A percentile compares a stretch with the other conserved stretches of the same genome.
Conservation (phyloP, 768 basidiomycete genomes). For the Pholiota molesta region DNA sequence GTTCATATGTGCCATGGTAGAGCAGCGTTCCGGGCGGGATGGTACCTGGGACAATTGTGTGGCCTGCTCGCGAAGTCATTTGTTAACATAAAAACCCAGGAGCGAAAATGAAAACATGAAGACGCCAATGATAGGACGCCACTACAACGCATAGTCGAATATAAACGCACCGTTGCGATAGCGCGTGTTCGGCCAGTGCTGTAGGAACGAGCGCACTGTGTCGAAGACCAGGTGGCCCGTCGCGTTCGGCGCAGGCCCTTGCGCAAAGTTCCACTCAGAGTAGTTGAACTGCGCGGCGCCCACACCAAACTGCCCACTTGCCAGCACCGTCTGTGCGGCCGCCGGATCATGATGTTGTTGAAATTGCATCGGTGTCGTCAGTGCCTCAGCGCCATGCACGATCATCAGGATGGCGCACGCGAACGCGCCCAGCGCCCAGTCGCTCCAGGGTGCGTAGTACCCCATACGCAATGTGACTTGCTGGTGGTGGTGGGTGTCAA, state of each 20-base stretch:
- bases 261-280: slow-evolving; percentile 14
- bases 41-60: slow-evolving; percentile 35
- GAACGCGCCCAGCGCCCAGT: neutral
- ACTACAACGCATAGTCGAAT: neutral
- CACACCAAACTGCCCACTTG: neutral
- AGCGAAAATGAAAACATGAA: too few species aligned
- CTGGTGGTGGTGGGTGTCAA: too few species aligned
- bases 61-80: slow-evolving; percentile 25
- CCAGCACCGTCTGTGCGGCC: neutral
- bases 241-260: slow-evolving; percentile 16
- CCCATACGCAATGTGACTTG: too few species aligned
- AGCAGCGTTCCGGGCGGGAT: slow-evolving; percentile 38
- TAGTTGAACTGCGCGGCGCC: neutral
- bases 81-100: neutral
- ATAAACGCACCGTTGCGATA: slow-evolving; percentile 42
- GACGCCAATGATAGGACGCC: too few species aligned
- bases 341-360: neutral
- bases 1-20: slow-evolving; percentile 35
- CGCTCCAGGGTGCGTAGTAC: too few species aligned
- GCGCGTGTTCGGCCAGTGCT: slow-evolving; percentile 50
- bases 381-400: neutral
- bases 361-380: too few species aligned
- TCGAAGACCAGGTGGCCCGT: slow-evolving; percentile 37
- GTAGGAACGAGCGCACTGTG: slow-evolving; percentile 34
- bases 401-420: neutral